phyloP scores from a whole-genome alignment of 345 rosid genomes.

The Melaleuca quinquenervia region DNA sequence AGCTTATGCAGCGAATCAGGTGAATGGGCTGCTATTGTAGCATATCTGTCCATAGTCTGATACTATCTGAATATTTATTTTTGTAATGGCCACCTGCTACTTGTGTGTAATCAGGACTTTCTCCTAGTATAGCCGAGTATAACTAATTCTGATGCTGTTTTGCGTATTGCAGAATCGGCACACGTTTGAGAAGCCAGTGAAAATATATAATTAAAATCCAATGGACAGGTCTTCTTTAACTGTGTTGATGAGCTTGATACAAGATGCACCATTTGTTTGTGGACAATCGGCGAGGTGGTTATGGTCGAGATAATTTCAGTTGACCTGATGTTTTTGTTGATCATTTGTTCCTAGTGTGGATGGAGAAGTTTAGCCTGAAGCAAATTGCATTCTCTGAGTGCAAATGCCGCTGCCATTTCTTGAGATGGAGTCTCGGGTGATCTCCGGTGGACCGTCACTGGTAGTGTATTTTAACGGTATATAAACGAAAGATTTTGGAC shows the following conservation, averaged over 20 bases:
- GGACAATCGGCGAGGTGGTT: neutral
- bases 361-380: neutral
- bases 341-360: neutral
- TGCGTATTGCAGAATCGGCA: slow-evolving; percentile 51
- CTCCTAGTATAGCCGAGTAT: neutral
- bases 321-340: neutral
- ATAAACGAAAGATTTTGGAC: neutral
- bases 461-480: neutral
- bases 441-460: neutral
- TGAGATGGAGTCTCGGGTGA: neutral
- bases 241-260: neutral
- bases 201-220: slow-evolving; percentile 50
- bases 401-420: neutral
- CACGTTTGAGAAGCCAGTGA: slow-evolving; percentile 60
- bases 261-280: neutral
- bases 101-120: neutral
- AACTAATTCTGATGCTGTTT: neutral
- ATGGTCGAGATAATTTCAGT: neutral
- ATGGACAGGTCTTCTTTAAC: neutral
- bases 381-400: neutral
- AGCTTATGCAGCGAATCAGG: slow-evolving; percentile 75
- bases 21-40: neutral
- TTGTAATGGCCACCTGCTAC: neutral
- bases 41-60: neutral
- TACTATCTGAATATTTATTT: neutral